Conservation (phyloP, 345 rosid genomes). For the Melaleuca quinquenervia region DNA sequence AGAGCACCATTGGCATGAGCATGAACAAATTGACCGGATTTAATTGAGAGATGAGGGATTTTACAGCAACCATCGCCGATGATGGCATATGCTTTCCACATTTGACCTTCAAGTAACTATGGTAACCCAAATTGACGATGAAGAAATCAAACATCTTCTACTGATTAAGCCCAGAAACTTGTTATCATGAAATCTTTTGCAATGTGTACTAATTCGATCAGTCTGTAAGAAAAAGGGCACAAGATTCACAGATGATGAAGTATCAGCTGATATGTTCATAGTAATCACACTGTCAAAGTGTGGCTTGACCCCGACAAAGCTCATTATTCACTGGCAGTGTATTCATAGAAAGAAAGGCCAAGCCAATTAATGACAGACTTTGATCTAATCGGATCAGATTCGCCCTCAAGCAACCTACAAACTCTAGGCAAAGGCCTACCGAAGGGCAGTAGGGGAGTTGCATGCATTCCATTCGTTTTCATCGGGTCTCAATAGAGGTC, state of each 20-base stretch:
- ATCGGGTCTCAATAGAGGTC: neutral
- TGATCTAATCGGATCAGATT: neutral
- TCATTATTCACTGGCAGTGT: neutral
- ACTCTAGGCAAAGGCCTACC: neutral
- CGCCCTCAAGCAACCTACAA: neutral
- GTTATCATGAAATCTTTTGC: neutral
- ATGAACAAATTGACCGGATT: neutral
- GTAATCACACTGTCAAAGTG: neutral
- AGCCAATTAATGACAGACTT: neutral
- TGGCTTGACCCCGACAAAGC: neutral
- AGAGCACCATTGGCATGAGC: neutral
- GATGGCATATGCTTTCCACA: neutral
- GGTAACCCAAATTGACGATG: neutral
- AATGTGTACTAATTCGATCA: neutral
- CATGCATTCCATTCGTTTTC: neutral
- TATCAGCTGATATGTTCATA: neutral
- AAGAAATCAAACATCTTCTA: neutral
- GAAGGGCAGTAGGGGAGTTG: neutral
- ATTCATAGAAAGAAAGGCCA: neutral
- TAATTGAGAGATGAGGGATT: neutral
- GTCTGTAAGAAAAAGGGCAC: neutral
- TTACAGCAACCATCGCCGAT: neutral
- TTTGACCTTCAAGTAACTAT: neutral
- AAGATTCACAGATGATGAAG: neutral
- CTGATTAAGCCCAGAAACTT: neutral